Evolutionary conservation across 78 protist species (phyloP).

Genomic region (Dictyostelium firmibasis): DNA sequence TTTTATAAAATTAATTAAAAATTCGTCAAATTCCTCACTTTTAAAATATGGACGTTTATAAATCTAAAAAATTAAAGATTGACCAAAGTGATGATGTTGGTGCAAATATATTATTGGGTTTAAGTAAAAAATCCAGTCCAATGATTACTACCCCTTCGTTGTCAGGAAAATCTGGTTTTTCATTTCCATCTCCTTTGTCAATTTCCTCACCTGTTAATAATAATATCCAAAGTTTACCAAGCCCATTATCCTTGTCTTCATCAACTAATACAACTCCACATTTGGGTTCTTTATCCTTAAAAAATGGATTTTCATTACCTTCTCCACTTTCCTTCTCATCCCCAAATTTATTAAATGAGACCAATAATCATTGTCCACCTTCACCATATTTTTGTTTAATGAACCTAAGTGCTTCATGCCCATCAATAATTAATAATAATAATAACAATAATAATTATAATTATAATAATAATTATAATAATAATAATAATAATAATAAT

Average conservation of each 20-base stretch:
- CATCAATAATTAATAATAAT: neutral
- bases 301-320: slow-evolving; percentile 1
- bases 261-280: neutral
- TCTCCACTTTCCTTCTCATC: neutral
- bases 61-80: neutral
- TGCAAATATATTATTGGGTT: neutral
- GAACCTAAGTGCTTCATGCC: neutral
- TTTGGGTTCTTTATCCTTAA: neutral
- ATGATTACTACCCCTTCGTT: neutral
- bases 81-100: neutral
- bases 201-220: neutral
- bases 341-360: neutral
- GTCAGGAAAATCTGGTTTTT: neutral
- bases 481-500: neutral
- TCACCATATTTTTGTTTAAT: neutral
- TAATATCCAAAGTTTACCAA: neutral
- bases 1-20: too few species aligned
- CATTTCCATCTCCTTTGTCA: neutral
- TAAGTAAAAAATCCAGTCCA: neutral
- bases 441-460: neutral
- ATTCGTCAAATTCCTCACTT: neutral
- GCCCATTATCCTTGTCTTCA: neutral
- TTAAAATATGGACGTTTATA: neutral
- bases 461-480: neutral
- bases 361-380: neutral